Percentiles rank a stretch among this genome's conserved stretches.
Conservation (phyloP, 1,284 basidiomycete species). For the Ceratorhiza oryzae-sativae region DNA sequence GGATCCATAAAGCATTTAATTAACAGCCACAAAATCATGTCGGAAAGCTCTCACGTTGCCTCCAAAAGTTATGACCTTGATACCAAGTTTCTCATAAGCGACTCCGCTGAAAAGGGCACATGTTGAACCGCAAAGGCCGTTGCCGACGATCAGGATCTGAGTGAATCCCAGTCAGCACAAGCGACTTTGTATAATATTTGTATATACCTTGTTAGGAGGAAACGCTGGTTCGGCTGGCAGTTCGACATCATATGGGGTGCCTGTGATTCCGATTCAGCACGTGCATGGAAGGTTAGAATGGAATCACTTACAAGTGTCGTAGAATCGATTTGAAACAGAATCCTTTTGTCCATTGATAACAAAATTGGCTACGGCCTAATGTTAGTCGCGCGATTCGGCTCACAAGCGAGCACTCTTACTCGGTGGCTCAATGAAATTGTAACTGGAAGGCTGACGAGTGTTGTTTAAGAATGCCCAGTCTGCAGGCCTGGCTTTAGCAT, state of each 20-base stretch:
- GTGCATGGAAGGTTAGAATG: not conserved
- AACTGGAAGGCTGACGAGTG: constrained; percentile 55
- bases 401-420: not conserved
- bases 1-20: not conserved
- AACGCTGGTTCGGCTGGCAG: constrained; percentile 62
- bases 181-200: not conserved
- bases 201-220: constrained; percentile 55
- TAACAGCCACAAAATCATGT: not conserved
- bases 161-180: constrained; percentile 13
- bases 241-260: constrained; percentile 50
- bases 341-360: constrained; percentile 15
- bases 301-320: constrained; percentile 47
- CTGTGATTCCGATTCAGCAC: not conserved
- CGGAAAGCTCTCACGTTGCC: constrained; percentile 50
- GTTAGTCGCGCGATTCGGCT: not conserved
- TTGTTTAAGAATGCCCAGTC: constrained; percentile 61
- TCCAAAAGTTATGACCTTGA: constrained; percentile 66
- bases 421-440: constrained; percentile 61
- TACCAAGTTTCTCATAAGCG: constrained; percentile 65
- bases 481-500: not conserved
- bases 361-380: not conserved
- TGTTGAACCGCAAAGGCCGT: constrained; percentile 67
- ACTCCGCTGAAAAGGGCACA: constrained; percentile 70
- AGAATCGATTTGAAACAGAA: constrained; percentile 45
- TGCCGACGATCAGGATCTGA: constrained; percentile 53